Conservation (phyloP, 176 grass and related monocot species). For the Triticum aestivum region DNA sequence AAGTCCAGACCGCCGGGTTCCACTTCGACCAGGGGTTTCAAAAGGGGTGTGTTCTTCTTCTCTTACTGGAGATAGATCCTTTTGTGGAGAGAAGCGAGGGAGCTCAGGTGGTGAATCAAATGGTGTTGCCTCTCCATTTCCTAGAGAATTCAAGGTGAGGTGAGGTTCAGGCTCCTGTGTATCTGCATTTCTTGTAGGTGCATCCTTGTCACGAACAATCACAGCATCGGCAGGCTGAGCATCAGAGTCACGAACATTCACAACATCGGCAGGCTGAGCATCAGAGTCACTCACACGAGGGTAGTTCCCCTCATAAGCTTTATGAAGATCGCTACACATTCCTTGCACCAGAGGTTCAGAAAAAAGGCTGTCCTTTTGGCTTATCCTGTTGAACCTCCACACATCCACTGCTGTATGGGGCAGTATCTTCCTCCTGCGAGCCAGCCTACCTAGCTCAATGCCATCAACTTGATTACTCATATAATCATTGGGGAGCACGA, state of each 20-base stretch:
- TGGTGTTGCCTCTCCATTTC: slow-evolving; percentile 3
- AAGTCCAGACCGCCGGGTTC: slow-evolving; percentile 11
- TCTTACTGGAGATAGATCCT: slow-evolving; percentile 34
- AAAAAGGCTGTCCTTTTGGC: slow-evolving; percentile 51
- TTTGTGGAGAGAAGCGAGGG: slow-evolving; percentile 35
- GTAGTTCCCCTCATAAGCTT: slow-evolving; percentile 35
- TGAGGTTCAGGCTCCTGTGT: slow-evolving; percentile 10
- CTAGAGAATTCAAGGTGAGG: neutral
- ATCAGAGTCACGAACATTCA: slow-evolving; percentile 27
- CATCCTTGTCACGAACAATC: slow-evolving; percentile 7
- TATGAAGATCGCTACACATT: slow-evolving; percentile 45
- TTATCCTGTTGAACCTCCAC: slow-evolving; percentile 48
- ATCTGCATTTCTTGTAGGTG: slow-evolving; percentile 5
- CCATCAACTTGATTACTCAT: slow-evolving; percentile 53
- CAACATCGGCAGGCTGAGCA: neutral
- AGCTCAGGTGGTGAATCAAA: slow-evolving; percentile 38
- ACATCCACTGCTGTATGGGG: slow-evolving; percentile 51
- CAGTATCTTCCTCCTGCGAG: slow-evolving; percentile 64
- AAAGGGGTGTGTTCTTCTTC: slow-evolving; percentile 42
- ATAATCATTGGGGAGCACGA: slow-evolving; percentile 58
- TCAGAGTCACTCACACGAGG: slow-evolving; percentile 25
- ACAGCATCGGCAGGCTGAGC: neutral
- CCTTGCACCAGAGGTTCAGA: slow-evolving; percentile 55
- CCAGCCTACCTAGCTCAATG: slow-evolving; percentile 23
- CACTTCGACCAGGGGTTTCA: slow-evolving; percentile 27